These are phyloP conservation scores for Coniochaeta prunicola DNA, from an alignment of 2,329 filamentous ascomycete species.

Conservation along the genomic window DNA sequence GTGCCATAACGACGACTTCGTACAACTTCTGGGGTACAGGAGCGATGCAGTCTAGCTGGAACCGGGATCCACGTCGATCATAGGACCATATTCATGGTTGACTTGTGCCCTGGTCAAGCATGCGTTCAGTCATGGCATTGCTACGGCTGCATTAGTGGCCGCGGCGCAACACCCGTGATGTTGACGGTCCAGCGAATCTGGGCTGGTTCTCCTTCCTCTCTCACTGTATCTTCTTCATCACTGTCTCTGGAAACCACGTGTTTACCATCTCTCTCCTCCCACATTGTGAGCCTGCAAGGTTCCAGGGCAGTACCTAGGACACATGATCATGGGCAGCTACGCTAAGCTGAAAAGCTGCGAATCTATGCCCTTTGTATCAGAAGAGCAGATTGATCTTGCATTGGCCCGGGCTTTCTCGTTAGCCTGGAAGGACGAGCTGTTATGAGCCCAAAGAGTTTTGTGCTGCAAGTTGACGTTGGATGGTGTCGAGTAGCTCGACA, in stretches of 20 bases:
- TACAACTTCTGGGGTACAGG: neutral
- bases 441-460: neutral
- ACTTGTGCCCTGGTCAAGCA: neutral
- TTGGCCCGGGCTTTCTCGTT: neutral
- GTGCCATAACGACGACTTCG: neutral
- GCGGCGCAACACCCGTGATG: neutral
- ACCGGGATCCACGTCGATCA: neutral
- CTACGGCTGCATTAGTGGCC: neutral
- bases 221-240: neutral
- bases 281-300: neutral
- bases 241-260: neutral
- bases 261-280: neutral
- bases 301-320: neutral
- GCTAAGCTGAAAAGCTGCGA: neutral
- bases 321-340: neutral
- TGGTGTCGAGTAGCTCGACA: no score
- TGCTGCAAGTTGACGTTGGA: neutral
- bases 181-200: neutral
- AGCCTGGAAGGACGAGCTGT: neutral
- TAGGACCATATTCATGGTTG: neutral
- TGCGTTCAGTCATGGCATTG: neutral
- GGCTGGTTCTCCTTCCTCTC: neutral
- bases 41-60: neutral
- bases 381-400: neutral
- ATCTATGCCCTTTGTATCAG: neutral